Evolutionary conservation across 768 basidiomycete genomes (phyloP).

Genomic region (Baorangia bicolor): DNA sequence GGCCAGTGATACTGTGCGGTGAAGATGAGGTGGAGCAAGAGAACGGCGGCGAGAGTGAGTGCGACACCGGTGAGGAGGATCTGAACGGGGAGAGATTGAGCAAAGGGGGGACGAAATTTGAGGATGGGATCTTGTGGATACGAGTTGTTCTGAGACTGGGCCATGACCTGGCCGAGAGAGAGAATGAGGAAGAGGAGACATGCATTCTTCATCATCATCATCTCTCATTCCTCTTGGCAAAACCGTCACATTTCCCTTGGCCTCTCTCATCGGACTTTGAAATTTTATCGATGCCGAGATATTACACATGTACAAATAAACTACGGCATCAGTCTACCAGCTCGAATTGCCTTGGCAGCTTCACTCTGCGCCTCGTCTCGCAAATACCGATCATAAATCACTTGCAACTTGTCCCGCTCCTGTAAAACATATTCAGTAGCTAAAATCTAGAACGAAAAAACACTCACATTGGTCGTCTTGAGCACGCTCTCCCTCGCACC

Average conservation of each 20-base stretch:
- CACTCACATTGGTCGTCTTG: constrained; percentile 43
- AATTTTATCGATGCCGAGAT: background rate
- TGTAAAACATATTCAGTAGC: no score
- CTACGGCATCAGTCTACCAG: constrained; percentile 40
- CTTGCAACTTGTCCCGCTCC: constrained; percentile 43
- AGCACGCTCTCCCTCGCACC: constrained; percentile 45
- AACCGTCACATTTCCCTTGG: background rate
- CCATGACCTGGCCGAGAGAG: constrained; percentile 22
- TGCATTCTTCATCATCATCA: background rate
- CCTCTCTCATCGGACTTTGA: background rate
- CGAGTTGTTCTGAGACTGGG: background rate
- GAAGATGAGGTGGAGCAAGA: constrained; percentile 90
- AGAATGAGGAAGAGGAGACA: constrained; percentile 6
- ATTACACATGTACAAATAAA: background rate
- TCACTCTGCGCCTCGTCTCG: constrained; percentile 56
- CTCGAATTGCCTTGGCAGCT: constrained; percentile 49
- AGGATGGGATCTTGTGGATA: constrained; percentile 69
- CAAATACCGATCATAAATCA: constrained; percentile 55
- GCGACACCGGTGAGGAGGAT: constrained; percentile 83
- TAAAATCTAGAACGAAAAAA: no score
- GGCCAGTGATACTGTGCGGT: constrained; percentile 97
- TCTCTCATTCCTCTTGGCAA: background rate
- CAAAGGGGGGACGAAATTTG: constrained; percentile 73
- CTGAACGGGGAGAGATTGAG: constrained; percentile 88
- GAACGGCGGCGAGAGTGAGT: constrained; percentile 77